phyloP scores from a whole-genome alignment of 2,329 filamentous ascomycete genomes.

The Neopestalotiopsis sp. region DNA sequence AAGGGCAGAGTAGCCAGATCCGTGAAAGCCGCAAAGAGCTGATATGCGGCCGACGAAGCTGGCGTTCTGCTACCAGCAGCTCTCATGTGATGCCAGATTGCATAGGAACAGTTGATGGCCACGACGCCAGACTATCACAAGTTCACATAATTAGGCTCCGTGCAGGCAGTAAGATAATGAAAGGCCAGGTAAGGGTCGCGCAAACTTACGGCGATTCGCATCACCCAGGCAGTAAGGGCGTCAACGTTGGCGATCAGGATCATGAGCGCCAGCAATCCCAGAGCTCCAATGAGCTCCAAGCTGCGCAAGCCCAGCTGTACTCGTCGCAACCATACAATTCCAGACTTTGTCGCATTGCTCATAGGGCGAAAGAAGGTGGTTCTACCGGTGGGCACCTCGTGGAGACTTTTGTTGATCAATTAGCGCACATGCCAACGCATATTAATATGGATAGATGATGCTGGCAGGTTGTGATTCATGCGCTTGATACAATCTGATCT shows the following conservation, averaged over 20 bases:
- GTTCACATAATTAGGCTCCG: slow-evolving; percentile 24
- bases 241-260: slow-evolving; percentile 76
- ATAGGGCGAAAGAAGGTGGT: slow-evolving; percentile 68
- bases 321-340: slow-evolving; percentile 72
- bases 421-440: not conserved
- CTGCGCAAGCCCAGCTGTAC: slow-evolving; percentile 72
- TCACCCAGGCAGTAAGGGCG: slow-evolving; percentile 72
- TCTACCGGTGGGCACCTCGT: slow-evolving; percentile 67
- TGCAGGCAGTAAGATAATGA: not conserved
- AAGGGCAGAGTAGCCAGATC: slow-evolving; percentile 65
- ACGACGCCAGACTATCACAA: slow-evolving; percentile 73
- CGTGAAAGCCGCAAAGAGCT: slow-evolving; percentile 78
- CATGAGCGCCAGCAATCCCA: slow-evolving; percentile 75
- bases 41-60: slow-evolving; percentile 84
- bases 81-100: slow-evolving; percentile 78
- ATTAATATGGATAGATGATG: not conserved
- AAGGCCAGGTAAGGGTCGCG: not conserved
- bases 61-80: slow-evolving; percentile 74
- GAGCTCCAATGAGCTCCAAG: slow-evolving; percentile 69
- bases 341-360: slow-evolving; percentile 70
- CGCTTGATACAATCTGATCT: not conserved
- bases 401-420: slow-evolving; percentile 49
- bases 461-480: not conserved
- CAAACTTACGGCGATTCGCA: slow-evolving; percentile 73
- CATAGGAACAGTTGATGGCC: slow-evolving; percentile 75